These are phyloP conservation scores for Dioscorea zingiberensis DNA, from an alignment of 106 monocot species.

Conservation along the genomic window DNA sequence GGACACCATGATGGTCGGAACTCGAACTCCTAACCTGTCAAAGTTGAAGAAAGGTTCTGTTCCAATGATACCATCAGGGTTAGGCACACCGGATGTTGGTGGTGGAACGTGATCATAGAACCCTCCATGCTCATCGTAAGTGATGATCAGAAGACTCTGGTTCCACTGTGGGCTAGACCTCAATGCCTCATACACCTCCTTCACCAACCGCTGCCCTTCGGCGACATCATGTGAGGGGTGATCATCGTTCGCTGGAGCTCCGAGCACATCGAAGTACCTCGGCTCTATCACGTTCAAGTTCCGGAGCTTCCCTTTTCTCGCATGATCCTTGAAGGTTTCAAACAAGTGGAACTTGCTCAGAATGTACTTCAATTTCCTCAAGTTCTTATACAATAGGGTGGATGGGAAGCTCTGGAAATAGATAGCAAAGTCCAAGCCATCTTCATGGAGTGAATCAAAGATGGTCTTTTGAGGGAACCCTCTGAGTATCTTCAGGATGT, in stretches of 20 bases:
- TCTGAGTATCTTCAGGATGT: conserved; percentile 24
- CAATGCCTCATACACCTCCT: conserved; percentile 78
- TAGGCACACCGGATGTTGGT: conserved; percentile 61
- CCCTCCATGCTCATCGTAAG: conserved; percentile 87
- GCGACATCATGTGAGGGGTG: conserved; percentile 81
- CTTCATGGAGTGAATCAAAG: conserved; percentile 65
- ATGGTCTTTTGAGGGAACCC: conserved; percentile 85
- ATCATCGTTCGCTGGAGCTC: conserved; percentile 52
- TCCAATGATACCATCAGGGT: conserved; percentile 48
- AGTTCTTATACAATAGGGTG: conserved; percentile 53
- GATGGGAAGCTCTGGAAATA: conserved; percentile 67
- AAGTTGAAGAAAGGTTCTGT: conserved; percentile 58
- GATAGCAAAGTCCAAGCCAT: conserved; percentile 45
- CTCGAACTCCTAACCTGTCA: conserved; percentile 64
- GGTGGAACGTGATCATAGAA: conserved; percentile 81
- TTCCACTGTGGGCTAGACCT: conserved; percentile 76
- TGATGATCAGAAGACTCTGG: conserved; percentile 46
- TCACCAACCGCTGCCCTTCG: conserved; percentile 70
- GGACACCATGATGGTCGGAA: conserved; percentile 79
- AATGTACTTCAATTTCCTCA: conserved; percentile 36
- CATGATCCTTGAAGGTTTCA: conserved; percentile 41
- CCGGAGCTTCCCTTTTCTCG: conserved; percentile 34
- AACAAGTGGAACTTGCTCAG: conserved; percentile 27
- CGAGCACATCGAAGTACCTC: conserved; percentile 51
- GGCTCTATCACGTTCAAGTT: conserved; percentile 70